Evolutionary conservation across 1,284 basidiomycete genomes (phyloP), one percentile per base, ranked within the genome.

Genomic region (Tilletia setariae): DNA sequence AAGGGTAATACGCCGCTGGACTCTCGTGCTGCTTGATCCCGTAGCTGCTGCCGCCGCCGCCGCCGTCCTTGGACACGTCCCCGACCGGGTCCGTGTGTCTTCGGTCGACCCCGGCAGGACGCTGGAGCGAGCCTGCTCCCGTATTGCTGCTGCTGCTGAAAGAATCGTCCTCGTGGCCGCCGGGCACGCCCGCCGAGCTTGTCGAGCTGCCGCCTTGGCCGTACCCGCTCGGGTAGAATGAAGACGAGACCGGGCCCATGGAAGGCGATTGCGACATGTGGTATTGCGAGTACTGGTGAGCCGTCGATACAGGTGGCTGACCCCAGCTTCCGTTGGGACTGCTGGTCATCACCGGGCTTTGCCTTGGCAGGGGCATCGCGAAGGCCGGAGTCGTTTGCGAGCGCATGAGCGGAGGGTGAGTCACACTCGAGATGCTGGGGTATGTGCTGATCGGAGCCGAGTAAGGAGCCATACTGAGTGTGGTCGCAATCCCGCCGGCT

Each of bases 301-400:
- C 51, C 21, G 51, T 15, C 51, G 51, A 13, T 7, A 25, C 25
- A 9, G 51, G 25, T 6, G 51, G 28, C 25, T 61, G 56, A 32
- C 56, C 56, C 56, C 56, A 61, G 13, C 30, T 15, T 30, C 15
- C 30, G n/a, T 40, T 61, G 7, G 56, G 56, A n/a, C 56, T 61
- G 56, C 56, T 61, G 28, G 56, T 61, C 56, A 61, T 30, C 15
- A 61, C 32, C 4, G 56, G 56, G 30, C 56, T 61, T 61, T 61
- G 56, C 32, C 56, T 25, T 16, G 56, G 56, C 15, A 61, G 56
- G 15, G 56, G 56, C 56, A 61, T 40, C 56, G 56, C 56, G 21
- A 61, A 61, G 9, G 56, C 19, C 16, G 56, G 56, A 19, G 56
- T 61, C 15, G 56, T 61, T 7, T 61, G 56, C 56, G 56, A 61